These are phyloP conservation scores for Pichia nakasei DNA, from an alignment of 805 yeast genomes.

Conservation along the genomic window DNA sequence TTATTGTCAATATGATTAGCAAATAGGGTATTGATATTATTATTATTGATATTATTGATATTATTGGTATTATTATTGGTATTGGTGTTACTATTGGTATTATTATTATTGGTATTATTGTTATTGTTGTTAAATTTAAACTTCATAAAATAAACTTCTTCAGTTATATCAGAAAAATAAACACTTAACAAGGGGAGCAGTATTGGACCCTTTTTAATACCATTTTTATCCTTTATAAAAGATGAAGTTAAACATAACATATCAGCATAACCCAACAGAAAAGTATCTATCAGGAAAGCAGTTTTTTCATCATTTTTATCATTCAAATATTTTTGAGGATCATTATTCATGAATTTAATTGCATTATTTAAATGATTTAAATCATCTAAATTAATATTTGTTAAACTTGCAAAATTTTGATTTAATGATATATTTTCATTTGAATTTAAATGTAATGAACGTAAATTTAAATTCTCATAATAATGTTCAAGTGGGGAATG, in stretches of 20 bases:
- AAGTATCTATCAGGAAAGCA: constrained; percentile 35
- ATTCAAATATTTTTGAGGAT: constrained; percentile 15
- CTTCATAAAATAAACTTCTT: constrained; percentile 19
- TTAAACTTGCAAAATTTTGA: not conserved
- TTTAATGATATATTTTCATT: not conserved
- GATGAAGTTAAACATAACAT: constrained; percentile 67
- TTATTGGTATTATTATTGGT: not conserved
- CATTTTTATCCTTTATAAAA: constrained; percentile 68
- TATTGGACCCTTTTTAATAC: constrained; percentile 73
- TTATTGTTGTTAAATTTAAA: not conserved
- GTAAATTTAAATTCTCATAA: not conserved
- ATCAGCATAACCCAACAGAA: constrained; percentile 64
- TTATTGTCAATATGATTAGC: not conserved
- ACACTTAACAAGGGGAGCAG: constrained; percentile 66
- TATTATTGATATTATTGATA: not conserved
- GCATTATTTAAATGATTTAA: not conserved
- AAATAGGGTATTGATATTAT: not conserved
- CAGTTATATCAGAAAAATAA: constrained; percentile 44
- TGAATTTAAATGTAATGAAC: not conserved
- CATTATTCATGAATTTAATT: not conserved
- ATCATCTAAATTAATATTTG: not conserved
- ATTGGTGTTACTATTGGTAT: not conserved
- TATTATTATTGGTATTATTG: not conserved
- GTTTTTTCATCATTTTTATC: constrained; percentile 20
- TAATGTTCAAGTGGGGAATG: constrained; percentile 4